Conservation (phyloP, 371 early-diverging fungal genomes). For the Coemansia sp. region DNA sequence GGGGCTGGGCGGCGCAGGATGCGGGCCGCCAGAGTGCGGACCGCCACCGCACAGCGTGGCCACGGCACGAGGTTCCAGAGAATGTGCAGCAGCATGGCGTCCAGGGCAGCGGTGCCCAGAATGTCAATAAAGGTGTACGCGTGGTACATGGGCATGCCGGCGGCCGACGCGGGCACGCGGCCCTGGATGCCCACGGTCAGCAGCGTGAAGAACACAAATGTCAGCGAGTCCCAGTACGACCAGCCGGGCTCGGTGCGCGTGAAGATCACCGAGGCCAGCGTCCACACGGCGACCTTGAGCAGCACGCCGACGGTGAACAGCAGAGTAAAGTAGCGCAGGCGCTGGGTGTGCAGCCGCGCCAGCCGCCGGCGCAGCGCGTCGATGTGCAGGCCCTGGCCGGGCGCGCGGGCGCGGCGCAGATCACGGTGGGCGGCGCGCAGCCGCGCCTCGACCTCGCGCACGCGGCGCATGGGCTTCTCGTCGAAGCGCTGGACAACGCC, state of each 20-base stretch:
- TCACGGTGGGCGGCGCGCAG: conserved; percentile 32
- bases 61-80: conserved; percentile 45
- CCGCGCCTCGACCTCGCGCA: conserved; percentile 25
- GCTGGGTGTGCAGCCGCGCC: conserved; percentile 16
- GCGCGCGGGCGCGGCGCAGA: conserved; percentile 18
- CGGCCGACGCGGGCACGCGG: conserved; percentile 34
- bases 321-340: conserved; percentile 29
- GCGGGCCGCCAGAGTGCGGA: conserved; percentile 11
- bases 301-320: conserved; percentile 33
- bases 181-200: conserved; percentile 46
- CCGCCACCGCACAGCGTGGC: conserved; percentile 20
- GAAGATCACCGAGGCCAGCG: conserved; percentile 37
- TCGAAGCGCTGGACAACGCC: conserved; percentile 46
- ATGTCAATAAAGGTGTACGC: conserved; percentile 42
- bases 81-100: conserved; percentile 37
- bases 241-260: conserved; percentile 42
- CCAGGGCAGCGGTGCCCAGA: conserved; percentile 39
- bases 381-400: conserved; percentile 10
- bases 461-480: conserved; percentile 42
- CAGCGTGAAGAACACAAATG: conserved; percentile 42
- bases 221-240: conserved; percentile 51
- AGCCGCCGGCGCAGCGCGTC: conserved; percentile 28
- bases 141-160: conserved; percentile 43
- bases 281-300: conserved; percentile 43
- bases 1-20: conserved; percentile 7